phyloP scores from a whole-genome alignment of 2,329 filamentous ascomycete genomes.

The Trichophyton verrucosum region DNA sequence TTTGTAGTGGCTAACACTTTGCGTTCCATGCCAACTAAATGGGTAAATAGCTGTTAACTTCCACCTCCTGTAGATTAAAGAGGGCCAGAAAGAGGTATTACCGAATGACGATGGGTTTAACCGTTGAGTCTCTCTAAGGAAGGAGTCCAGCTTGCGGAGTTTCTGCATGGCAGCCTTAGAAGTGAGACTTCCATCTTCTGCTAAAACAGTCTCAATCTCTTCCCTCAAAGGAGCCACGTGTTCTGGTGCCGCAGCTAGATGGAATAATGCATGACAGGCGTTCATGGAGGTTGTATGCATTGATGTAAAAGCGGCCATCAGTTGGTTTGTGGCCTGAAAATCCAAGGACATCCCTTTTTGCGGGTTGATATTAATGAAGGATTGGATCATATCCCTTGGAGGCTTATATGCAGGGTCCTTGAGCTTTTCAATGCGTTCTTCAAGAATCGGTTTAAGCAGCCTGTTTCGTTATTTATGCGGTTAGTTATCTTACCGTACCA shows the following conservation, averaged over 20 bases:
- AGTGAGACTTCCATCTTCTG: slow-evolving; percentile 16
- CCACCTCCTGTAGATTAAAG: not conserved
- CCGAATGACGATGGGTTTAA: slow-evolving; percentile 16
- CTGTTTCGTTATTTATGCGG: slow-evolving; percentile 7
- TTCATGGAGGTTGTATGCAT: slow-evolving; percentile 18
- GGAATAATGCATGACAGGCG: slow-evolving; percentile 15
- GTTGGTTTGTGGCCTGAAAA: slow-evolving; percentile 12
- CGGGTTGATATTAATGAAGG: slow-evolving; percentile 2
- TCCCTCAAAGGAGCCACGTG: slow-evolving; percentile 12
- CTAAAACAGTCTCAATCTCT: slow-evolving; percentile 15
- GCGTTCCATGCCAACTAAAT: slow-evolving; percentile 10
- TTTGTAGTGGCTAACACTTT: not conserved
- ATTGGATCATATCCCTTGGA: not conserved
- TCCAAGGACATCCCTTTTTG: slow-evolving; percentile 7
- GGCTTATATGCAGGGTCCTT: not conserved
- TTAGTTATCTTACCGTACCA: slow-evolving; percentile 3
- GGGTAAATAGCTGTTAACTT: not conserved
- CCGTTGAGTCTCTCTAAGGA: slow-evolving; percentile 30
- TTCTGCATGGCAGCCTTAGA: slow-evolving; percentile 28
- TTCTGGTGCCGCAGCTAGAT: slow-evolving; percentile 12
- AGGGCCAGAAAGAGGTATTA: not conserved
- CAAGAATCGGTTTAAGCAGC: slow-evolving; percentile 13
- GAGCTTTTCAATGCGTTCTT: slow-evolving; percentile 6
- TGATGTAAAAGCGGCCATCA: slow-evolving; percentile 15
- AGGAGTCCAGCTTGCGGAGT: slow-evolving; percentile 32